phyloP scores from a whole-genome alignment of 139 green algal genomes.

The Haematococcus sp. region DNA sequence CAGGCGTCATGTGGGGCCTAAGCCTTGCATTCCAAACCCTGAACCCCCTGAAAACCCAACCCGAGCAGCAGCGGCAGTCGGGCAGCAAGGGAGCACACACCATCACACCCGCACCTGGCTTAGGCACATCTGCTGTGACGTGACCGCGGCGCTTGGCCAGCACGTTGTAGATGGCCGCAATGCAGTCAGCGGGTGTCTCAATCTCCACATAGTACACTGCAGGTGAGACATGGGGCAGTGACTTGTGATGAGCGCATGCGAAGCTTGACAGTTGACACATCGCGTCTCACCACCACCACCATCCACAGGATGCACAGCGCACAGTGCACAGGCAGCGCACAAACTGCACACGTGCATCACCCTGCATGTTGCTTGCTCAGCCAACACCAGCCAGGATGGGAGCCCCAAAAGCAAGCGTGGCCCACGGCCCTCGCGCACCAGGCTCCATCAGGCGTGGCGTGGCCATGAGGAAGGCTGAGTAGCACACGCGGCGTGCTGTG shows the following conservation, averaged over 20 bases:
- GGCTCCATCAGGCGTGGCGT: constrained; percentile 97
- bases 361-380: background rate
- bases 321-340: background rate
- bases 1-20: no score
- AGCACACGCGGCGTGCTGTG: constrained; percentile 85
- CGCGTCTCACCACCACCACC: no score
- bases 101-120: no score
- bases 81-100: no score
- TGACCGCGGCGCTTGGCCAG: constrained; percentile 95
- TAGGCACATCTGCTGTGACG: constrained; percentile 80
- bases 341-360: background rate
- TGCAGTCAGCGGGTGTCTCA: constrained; percentile 87
- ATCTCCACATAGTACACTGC: constrained; percentile 62
- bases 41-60: no score
- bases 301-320: no score
- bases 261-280: no score
- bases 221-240: background rate
- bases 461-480: constrained; percentile 96
- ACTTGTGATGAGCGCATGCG: background rate
- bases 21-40: no score
- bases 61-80: no score
- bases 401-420: no score
- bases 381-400: no score
- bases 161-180: constrained; percentile 93
- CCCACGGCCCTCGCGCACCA: constrained; percentile 11